phyloP scores from a whole-genome alignment of 2,329 filamentous ascomycete species.

The Talaromyces islandicus region DNA sequence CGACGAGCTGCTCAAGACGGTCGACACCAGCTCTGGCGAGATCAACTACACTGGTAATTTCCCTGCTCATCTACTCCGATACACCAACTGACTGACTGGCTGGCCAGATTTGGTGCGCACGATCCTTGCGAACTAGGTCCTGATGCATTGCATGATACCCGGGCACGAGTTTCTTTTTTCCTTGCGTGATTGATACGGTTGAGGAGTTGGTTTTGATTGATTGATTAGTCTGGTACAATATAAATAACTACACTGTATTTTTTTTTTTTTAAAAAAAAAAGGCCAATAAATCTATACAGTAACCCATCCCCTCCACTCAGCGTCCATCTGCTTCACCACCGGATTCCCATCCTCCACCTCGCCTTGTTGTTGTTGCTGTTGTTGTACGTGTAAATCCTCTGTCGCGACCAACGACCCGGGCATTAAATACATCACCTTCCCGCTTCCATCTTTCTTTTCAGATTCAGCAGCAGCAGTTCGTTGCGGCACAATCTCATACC shows the following conservation, averaged over 20 bases:
- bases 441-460: no score
- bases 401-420: conserved; percentile 56
- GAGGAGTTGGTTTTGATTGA: neutral
- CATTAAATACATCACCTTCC: conserved; percentile 53
- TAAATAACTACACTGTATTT: neutral
- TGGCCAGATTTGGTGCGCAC: conserved; percentile 70
- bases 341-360: neutral
- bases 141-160: conserved; percentile 10
- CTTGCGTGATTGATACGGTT: neutral
- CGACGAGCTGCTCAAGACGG: conserved; percentile 95
- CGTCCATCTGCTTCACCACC: conserved; percentile 16
- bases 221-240: conserved; percentile 1
- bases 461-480: no score
- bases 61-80: conserved; percentile 4
- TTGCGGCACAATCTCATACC: conserved; percentile 53
- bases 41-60: conserved; percentile 84
- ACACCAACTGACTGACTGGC: neutral
- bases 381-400: conserved; percentile 52
- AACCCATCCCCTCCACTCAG: conserved; percentile 31
- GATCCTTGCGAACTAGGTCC: conserved; percentile 70
- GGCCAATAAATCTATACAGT: conserved; percentile 1
- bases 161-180: conserved; percentile 12
- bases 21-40: conserved; percentile 92
- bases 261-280: neutral
- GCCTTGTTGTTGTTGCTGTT: no score